These are phyloP conservation scores for Neonectria coccinea DNA, from an alignment of 2,329 filamentous ascomycete species.

Conservation along the genomic window DNA sequence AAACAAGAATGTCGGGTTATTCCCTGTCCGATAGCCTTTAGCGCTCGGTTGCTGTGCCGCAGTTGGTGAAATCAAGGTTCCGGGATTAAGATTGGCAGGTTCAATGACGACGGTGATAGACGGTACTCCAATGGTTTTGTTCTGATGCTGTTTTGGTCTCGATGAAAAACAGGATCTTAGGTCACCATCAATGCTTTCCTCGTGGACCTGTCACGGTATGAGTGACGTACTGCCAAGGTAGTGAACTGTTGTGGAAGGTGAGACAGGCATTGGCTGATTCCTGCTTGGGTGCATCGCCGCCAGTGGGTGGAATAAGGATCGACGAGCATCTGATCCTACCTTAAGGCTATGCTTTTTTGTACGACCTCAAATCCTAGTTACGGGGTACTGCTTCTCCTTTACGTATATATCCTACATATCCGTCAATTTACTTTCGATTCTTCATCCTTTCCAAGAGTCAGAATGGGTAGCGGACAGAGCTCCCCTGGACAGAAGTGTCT, in stretches of 20 bases:
- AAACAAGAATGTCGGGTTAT: not conserved
- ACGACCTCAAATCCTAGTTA: not conserved
- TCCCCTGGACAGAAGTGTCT: slow-evolving; percentile 59
- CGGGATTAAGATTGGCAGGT: slow-evolving; percentile 3
- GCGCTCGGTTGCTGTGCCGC: not conserved
- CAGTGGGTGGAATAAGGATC: not conserved
- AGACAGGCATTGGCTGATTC: slow-evolving; percentile 2
- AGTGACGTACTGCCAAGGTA: not conserved
- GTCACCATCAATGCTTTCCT: not conserved
- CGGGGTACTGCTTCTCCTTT: not conserved
- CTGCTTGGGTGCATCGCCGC: not conserved
- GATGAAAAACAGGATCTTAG: not conserved
- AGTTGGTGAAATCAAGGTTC: not conserved
- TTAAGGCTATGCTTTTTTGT: not conserved
- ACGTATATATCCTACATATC: not conserved
- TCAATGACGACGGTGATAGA: not conserved
- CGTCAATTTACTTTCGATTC: not conserved
- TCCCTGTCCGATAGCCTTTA: not conserved
- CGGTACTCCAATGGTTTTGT: not conserved
- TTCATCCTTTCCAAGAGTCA: not conserved
- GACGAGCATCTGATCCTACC: not conserved
- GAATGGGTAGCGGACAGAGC: slow-evolving; percentile 59
- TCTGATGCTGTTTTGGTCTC: not conserved
- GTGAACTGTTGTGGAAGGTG: not conserved
- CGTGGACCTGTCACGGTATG: too few species aligned